A percentile compares a stretch with the other conserved stretches of the same genome.
phyloP scores from a whole-genome alignment of 169 alveolate genomes.

The Plasmodium adleri region DNA sequence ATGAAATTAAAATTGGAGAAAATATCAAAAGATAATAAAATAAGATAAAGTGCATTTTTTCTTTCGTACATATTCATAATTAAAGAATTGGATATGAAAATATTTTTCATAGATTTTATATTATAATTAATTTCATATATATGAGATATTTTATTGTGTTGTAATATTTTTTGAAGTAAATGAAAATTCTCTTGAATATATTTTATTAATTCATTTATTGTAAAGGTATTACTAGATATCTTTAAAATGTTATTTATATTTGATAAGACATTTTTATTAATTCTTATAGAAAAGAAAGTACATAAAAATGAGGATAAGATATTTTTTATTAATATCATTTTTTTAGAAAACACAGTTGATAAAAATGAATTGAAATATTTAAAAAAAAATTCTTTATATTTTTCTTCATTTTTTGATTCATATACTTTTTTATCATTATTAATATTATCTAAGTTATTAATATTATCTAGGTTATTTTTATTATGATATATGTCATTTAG shows the following conservation, averaged over 20 bases:
- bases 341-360: neutral
- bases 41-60: neutral
- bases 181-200: slow-evolving; percentile 14
- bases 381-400: slow-evolving; percentile 27
- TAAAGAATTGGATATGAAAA: slow-evolving; percentile 17
- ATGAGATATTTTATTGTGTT: slow-evolving; percentile 17
- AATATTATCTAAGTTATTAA: no score
- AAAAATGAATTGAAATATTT: slow-evolving; percentile 7
- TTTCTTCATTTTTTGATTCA: slow-evolving; percentile 9
- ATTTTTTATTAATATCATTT: slow-evolving; percentile 23
- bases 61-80: slow-evolving; percentile 22
- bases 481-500: no score
- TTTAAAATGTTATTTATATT: slow-evolving; percentile 25
- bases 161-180: slow-evolving; percentile 13
- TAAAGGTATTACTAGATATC: neutral
- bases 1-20: slow-evolving; percentile 9
- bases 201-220: slow-evolving; percentile 8
- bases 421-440: no score
- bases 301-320: slow-evolving; percentile 36
- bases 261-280: slow-evolving; percentile 18
- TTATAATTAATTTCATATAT: slow-evolving; percentile 20
- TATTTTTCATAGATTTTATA: slow-evolving; percentile 5
- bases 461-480: no score
- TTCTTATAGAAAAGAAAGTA: slow-evolving; percentile 7
- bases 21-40: slow-evolving; percentile 14